Conservation (phyloP, 768 basidiomycete species). For the Boletus insuetus region DNA sequence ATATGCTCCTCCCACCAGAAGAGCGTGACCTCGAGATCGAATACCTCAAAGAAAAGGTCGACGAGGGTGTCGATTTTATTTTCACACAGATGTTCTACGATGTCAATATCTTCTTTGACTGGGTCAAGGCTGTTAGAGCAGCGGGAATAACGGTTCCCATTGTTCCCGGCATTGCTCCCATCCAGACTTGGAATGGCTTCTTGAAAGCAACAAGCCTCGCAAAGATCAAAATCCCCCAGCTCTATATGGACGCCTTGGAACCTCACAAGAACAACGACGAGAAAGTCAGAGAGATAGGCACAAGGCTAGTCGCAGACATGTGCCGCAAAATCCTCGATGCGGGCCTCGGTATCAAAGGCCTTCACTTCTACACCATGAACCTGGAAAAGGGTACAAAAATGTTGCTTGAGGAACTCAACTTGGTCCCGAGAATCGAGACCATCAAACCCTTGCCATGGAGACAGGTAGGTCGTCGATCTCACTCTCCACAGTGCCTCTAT, state of each 20-base stretch:
- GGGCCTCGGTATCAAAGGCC: conserved; percentile 77
- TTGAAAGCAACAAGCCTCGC: conserved; percentile 76
- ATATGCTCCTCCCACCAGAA: conserved; percentile 66
- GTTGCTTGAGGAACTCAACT: conserved; percentile 87
- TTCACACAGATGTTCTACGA: conserved; percentile 99
- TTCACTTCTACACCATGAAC: conserved; percentile 99
- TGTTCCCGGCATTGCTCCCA: conserved; percentile 91
- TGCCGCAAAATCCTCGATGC: conserved; percentile 82
- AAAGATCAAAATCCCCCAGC: conserved; percentile 74
- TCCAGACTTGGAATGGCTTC: conserved; percentile 97
- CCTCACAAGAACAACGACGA: conserved; percentile 92
- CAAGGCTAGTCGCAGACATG: conserved; percentile 93
- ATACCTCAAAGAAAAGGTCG: conserved; percentile 88
- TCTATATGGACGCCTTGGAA: conserved; percentile 71
- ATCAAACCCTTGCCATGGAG: conserved; percentile 97
- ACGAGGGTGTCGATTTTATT: conserved; percentile 88
- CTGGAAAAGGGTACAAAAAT: conserved; percentile 93
- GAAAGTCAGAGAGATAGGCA: conserved; percentile 88
- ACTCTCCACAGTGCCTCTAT: background rate
- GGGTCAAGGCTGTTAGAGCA: conserved; percentile 80
- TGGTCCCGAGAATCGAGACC: conserved; percentile 85
- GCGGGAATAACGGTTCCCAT: conserved; percentile 89
- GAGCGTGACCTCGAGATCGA: conserved; percentile 76
- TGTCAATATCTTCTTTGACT: conserved; percentile 83
- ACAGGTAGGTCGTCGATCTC: conserved; percentile 54